Percentiles rank a stretch among this genome's conserved stretches.
Conservation (phyloP, 2,329 filamentous ascomycete genomes). For the Onygenales sp. region DNA sequence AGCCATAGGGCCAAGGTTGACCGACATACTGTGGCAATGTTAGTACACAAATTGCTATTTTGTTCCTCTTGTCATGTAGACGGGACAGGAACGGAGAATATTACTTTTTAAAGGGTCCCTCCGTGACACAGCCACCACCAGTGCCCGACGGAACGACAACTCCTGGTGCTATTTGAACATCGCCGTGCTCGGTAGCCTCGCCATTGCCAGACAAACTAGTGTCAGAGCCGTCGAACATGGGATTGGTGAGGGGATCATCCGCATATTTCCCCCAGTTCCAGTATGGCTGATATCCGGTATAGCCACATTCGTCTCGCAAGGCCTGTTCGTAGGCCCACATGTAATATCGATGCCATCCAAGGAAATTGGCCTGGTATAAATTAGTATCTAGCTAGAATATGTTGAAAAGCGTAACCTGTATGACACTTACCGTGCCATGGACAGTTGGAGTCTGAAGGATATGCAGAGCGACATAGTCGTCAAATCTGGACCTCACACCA, state of each 20-base stretch:
- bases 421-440: slow-evolving; percentile 1
- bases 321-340: slow-evolving; percentile 26
- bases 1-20: slow-evolving; percentile 22
- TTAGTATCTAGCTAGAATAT: not conserved
- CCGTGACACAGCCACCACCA: slow-evolving; percentile 19
- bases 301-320: slow-evolving; percentile 29
- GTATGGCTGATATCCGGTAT: slow-evolving; percentile 28
- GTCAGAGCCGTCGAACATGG: slow-evolving; percentile 18
- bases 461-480: slow-evolving; percentile 7
- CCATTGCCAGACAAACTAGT: slow-evolving; percentile 19
- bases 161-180: not conserved
- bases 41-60: not conserved
- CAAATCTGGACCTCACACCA: slow-evolving; percentile 6
- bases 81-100: not conserved
- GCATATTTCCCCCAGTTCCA: slow-evolving; percentile 17
- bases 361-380: slow-evolving; percentile 7
- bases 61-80: not conserved
- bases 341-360: slow-evolving; percentile 30
- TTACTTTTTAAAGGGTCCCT: slow-evolving; percentile 14
- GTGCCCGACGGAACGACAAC: slow-evolving; percentile 3
- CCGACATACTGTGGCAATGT: slow-evolving; percentile 21
- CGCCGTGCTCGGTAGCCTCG: not conserved
- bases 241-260: slow-evolving; percentile 9
- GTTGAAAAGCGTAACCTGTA: not conserved
- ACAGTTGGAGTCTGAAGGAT: slow-evolving; percentile 5